Base-by-base conservation (phyloP, 495 filamentous ascomycete species). In the Lophiotrema nucula region DNA sequence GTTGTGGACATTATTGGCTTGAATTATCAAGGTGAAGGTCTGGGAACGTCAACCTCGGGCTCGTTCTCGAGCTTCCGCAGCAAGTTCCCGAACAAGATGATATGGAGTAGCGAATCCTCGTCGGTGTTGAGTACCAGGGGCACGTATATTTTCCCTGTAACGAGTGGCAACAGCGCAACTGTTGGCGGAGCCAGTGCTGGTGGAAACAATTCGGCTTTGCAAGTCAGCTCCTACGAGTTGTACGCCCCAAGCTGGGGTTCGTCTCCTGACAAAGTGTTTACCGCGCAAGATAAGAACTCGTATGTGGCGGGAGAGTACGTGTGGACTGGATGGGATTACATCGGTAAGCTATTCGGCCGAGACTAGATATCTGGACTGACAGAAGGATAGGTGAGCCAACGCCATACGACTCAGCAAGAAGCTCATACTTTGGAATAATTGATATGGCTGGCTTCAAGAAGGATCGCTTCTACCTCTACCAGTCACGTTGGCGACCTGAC, bases 361-460 rank as follows among this genome's bases (percentile, higher is more conserved):
- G n/a, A n/a, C n/a, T n/a, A n/a, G n/a, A n/a, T n/a, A n/a, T n/a
- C n/a, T n/a, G n/a, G n/a, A n/a, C n/a, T n/a, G n/a, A n/a, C n/a
- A n/a, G n/a, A n/a, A n/a, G n/a, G n/a, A n/a, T n/a, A n/a, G 76
- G 77, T 24, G 77, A 80, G 66, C 76, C 77, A 0, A 74, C 74
- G 13, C 77, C 76, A 2, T 77, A 70, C 53, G 35, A 59, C 53
- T 53, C 56, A 3, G 62, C 74, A 1, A 72, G 76, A 2, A 79
- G 76, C 52, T 76, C 72, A 3, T 79, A 78, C 38, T 59, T 59
- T 52, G 56, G 56, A 6, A 95, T 79, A 11, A 48, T 80, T 39
- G 74, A 79, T 45, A 65, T 79, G n/a, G 77, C 77, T 0, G 77
- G 77, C 8, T 79, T 80, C 48, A 71, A 70, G 56, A 80, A 80